Evolutionary conservation across 225 moss, liverwort and hornwort genomes (phyloP).

Genomic region (Asterella californica): DNA sequence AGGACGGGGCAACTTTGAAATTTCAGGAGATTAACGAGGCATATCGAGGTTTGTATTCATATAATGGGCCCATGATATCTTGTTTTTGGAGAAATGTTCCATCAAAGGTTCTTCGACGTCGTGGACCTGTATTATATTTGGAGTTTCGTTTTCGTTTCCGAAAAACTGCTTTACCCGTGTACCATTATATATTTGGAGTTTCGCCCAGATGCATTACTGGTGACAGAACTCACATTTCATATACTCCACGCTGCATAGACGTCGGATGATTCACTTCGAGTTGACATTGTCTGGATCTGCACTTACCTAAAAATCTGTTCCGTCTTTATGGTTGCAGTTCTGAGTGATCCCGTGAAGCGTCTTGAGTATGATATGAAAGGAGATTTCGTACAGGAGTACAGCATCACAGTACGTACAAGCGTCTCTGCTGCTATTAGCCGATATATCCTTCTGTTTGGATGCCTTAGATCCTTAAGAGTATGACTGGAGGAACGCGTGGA

Average conservation of each 20-base stretch:
- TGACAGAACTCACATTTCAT: neutral
- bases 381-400: slow-evolving; percentile 82
- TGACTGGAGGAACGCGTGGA: neutral
- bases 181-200: too few species aligned
- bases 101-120: neutral
- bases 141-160: too few species aligned
- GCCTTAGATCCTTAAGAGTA: neutral
- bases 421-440: neutral
- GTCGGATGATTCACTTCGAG: too few species aligned
- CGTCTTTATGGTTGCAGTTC: slow-evolving; percentile 40
- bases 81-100: neutral
- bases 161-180: too few species aligned
- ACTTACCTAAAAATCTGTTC: neutral
- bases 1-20: slow-evolving; percentile 74
- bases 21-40: slow-evolving; percentile 97
- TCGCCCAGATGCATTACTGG: neutral
- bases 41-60: slow-evolving; percentile 64
- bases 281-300: neutral
- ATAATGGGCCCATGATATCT: neutral
- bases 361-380: slow-evolving; percentile 86
- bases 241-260: neutral
- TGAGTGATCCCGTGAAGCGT: slow-evolving; percentile 90
- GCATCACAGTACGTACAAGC: slow-evolving; percentile 62
- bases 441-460: neutral
- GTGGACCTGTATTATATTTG: too few species aligned